A percentile compares a stretch with the other conserved stretches of the same genome.
Conservation (phyloP, 1,139 yeast species). For the Candida anutae region DNA sequence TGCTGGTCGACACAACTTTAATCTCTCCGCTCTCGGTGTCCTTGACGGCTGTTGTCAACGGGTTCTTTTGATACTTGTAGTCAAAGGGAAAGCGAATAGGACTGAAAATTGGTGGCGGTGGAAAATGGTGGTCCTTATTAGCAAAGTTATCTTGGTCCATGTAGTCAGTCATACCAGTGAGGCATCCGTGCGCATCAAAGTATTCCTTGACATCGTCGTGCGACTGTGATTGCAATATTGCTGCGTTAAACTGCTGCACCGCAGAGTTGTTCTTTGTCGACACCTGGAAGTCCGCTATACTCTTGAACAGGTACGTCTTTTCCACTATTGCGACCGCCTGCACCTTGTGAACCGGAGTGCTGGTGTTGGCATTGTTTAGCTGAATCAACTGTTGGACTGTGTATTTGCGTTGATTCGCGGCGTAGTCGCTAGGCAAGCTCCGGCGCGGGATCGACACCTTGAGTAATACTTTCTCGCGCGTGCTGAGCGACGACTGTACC, state of each 20-base stretch:
- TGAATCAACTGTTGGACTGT: constrained; percentile 46
- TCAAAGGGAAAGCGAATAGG: constrained; percentile 68
- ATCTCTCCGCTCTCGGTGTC: constrained; percentile 59
- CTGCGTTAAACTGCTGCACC: constrained; percentile 24
- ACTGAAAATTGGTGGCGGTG: constrained; percentile 85
- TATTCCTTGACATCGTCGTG: constrained; percentile 32
- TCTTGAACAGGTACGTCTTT: constrained; percentile 70
- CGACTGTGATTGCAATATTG: constrained; percentile 18
- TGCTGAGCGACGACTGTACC: constrained; percentile 44
- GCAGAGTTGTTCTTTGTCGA: constrained; percentile 51
- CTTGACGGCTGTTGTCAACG: constrained; percentile 48
- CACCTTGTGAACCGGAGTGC: constrained; percentile 27
- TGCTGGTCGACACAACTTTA: constrained; percentile 30
- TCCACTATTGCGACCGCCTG: constrained; percentile 64
- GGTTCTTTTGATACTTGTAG: constrained; percentile 39
- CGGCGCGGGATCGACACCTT: constrained; percentile 64
- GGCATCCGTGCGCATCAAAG: constrained; percentile 29
- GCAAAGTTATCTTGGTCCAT: constrained; percentile 15
- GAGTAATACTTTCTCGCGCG: constrained; percentile 56
- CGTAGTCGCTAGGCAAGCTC: constrained; percentile 34
- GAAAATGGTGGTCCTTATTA: constrained; percentile 52
- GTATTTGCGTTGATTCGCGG: constrained; percentile 30
- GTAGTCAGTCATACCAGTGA: constrained; percentile 27
- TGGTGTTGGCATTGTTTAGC: constrained; percentile 6
- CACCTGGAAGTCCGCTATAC: constrained; percentile 83